Percentiles rank a stretch among this genome's conserved stretches.
Conservation (phyloP, 192 early-diverging fungal species). For the Linnemannia schmuckeri region DNA sequence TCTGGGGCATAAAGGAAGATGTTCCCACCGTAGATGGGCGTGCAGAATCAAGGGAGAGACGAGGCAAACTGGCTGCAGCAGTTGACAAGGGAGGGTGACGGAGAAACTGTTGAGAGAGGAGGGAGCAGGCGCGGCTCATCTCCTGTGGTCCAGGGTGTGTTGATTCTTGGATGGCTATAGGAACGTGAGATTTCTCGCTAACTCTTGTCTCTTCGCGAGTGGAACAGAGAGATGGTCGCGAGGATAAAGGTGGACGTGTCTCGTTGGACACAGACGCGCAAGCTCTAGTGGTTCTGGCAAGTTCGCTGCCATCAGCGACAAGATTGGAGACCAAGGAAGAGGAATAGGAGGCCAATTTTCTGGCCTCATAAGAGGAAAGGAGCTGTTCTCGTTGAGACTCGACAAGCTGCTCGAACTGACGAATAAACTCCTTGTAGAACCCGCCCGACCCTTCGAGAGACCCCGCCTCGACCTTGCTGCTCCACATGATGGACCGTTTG, state of each 20-base stretch:
- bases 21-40: neutral
- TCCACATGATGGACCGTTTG: conserved; percentile 31
- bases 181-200: neutral
- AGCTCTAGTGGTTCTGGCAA: neutral
- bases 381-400: neutral
- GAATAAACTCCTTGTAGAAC: conserved; percentile 33
- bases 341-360: neutral
- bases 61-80: neutral
- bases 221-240: neutral
- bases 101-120: conserved; percentile 26
- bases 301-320: too few relatives aligned
- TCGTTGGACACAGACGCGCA: neutral
- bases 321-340: too few relatives aligned
- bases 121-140: conserved; percentile 23
- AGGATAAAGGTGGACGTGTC: neutral
- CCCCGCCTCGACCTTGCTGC: conserved; percentile 21
- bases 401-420: conserved; percentile 13
- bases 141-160: neutral
- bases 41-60: conserved; percentile 14
- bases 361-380: neutral
- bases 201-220: neutral
- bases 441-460: conserved; percentile 21
- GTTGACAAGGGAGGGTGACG: neutral
- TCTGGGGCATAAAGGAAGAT: neutral
- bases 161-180: neutral